A percentile compares a stretch with the other conserved stretches of the same genome.
These are phyloP conservation scores for Nitzschia palea DNA, from an alignment of 108 stramenopile species.

Conservation along the genomic window DNA sequence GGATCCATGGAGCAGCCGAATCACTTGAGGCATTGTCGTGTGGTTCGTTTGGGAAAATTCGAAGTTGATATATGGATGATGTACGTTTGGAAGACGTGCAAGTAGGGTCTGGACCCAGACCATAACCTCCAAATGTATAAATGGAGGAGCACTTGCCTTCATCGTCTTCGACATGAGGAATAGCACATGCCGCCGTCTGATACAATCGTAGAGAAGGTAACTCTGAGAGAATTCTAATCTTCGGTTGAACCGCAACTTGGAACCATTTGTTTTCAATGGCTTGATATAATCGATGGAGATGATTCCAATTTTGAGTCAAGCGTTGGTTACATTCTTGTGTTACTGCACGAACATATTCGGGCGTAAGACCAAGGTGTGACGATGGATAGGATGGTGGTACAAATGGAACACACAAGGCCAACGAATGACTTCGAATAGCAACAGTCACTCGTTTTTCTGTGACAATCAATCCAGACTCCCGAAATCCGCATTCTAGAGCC, in stretches of 20 bases:
- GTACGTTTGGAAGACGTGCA: not conserved
- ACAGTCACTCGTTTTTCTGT: conserved; percentile 65
- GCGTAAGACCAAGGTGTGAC: conserved; percentile 14
- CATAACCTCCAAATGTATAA: conserved; percentile 78
- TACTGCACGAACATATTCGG: conserved; percentile 48
- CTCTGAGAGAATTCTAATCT: conserved; percentile 1
- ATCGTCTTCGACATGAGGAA: conserved; percentile 6
- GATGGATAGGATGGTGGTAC: not conserved
- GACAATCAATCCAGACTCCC: conserved; percentile 82
- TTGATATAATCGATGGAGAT: conserved; percentile 50
- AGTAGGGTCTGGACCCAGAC: conserved; percentile 52
- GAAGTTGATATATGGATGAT: conserved; percentile 5
- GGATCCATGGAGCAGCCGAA: conserved; percentile 10
- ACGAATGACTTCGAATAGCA: conserved; percentile 63
- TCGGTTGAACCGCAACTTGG: conserved; percentile 14
- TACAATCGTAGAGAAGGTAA: conserved; percentile 69
- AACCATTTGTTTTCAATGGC: conserved; percentile 46
- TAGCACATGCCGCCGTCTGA: conserved; percentile 48
- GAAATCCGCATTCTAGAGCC: conserved; percentile 69
- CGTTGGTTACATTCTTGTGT: conserved; percentile 63
- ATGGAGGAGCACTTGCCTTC: conserved; percentile 50
- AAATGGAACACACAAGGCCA: conserved; percentile 57
- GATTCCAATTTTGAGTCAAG: conserved; percentile 49
- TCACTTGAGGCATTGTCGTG: no score
- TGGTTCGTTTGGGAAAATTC: not conserved